A percentile compares a stretch with the other conserved stretches of the same genome.
Conservation (phyloP, 768 basidiomycete genomes). For the Suillus occidentalis region DNA sequence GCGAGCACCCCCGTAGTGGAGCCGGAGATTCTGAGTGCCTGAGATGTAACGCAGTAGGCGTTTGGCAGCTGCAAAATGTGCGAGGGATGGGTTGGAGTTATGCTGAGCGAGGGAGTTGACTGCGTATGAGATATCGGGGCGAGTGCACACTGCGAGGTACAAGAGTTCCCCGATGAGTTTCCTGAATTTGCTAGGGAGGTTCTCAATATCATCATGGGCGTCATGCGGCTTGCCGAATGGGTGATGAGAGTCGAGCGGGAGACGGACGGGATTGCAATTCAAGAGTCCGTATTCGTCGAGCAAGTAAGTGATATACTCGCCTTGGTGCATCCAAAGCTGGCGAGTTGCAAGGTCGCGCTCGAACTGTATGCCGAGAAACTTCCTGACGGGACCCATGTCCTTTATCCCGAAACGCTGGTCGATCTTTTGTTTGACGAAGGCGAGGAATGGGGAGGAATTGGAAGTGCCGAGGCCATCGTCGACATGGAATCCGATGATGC, state of each 20-base stretch:
- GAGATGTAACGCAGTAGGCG: not conserved
- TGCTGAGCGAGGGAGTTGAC: not conserved
- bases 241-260: too few relatives aligned
- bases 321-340: not conserved
- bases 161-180: not conserved
- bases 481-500: not conserved
- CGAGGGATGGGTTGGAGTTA: not conserved
- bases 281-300: too few relatives aligned
- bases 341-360: not conserved
- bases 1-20: not conserved
- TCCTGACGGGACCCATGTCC: not conserved
- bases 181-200: too few relatives aligned
- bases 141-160: not conserved
- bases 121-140: not conserved
- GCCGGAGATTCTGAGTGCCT: not conserved
- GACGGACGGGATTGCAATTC: too few relatives aligned
- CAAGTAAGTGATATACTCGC: too few relatives aligned
- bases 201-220: too few relatives aligned
- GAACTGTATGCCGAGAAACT: not conserved
- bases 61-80: not conserved
- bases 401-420: not conserved
- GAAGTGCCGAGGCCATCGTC: not conserved
- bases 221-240: too few relatives aligned
- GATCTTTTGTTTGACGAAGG: not conserved
- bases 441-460: not conserved